Base-by-base conservation (phyloP, 192 early-diverging fungal species). In the Umbelopsis sp. region DNA sequence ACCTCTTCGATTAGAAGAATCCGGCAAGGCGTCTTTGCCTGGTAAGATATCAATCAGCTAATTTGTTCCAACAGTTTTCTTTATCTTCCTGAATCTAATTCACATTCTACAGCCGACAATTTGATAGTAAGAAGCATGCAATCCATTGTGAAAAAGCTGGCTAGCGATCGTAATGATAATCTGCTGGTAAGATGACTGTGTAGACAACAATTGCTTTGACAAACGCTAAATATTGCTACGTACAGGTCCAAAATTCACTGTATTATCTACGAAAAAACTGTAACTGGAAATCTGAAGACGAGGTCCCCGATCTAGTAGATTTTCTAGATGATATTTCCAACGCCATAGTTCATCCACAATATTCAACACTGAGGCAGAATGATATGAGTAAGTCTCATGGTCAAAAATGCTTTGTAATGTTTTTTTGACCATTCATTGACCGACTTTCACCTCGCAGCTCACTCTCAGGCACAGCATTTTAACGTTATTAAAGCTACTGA, bases 401-500 rank as follows among this genome's bases (percentile, higher is more conserved):
- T 6, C 10, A 41, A 22, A 5, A 0, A 4, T 22, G 22, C 51
- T 11, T 10, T 10, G 2, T 9, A 41, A 0, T 41, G 5, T 6
- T 41, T 6, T 1, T 41, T 41, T 6, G 2, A 6, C 37, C 21
- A 23, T 4, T 21, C n/a, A 25, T 25, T 9, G 8, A 20, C 12
- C 9, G 10, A 52, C 21, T n/a, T 13, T 30, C 10, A 4, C 25
- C 25, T 52, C 2, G 8, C 30, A 61, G 55, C 15, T 30, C 16
- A 61, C 16, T 61, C 13, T 35, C 25, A 61, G 18, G 30, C 27
- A 61, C 55, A 61, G 12, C 55, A 30, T 2, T 61, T 61, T 27
- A 61, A 61, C 13, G 55, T 61, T 35, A 27, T 61, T 15, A 61
- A 61, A 25, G 55, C 55, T 12, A 61, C 55, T 12, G 55, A 61